Evolutionary conservation across 805 yeast species (phyloP).

Genomic region (Candida tallmaniae): DNA sequence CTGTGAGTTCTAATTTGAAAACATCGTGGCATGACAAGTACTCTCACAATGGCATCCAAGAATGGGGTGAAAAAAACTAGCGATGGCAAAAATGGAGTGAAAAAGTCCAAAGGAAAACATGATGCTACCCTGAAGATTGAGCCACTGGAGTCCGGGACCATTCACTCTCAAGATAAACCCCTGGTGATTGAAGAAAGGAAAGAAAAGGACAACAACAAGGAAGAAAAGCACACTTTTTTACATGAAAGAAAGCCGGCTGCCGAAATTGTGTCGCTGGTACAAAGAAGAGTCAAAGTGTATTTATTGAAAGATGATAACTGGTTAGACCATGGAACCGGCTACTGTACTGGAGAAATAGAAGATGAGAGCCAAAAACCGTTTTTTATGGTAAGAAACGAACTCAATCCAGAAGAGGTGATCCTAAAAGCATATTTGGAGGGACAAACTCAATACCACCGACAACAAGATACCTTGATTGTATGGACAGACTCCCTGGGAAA

Average conservation of each 20-base stretch:
- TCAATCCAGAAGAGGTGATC: conserved; percentile 52
- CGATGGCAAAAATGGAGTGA: background rate
- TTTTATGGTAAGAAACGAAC: conserved; percentile 70
- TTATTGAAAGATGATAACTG: conserved; percentile 76
- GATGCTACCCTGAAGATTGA: no score
- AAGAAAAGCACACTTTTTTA: no score
- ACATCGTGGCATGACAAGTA: conserved; percentile 1
- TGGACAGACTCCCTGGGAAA: conserved; percentile 79
- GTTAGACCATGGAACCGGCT: conserved; percentile 92
- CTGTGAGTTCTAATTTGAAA: no score
- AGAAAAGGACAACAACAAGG: no score
- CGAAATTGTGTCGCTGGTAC: background rate
- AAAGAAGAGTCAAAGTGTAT: conserved; percentile 85
- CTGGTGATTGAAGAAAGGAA: background rate
- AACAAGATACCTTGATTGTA: conserved; percentile 88
- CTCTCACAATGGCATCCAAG: conserved; percentile 5
- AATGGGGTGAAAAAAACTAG: background rate
- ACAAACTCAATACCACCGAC: conserved; percentile 79
- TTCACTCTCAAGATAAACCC: background rate
- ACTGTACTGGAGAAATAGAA: conserved; percentile 68
- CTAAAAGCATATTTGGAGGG: conserved; percentile 69
- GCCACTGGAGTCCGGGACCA: no score
- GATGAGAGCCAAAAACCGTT: conserved; percentile 40
- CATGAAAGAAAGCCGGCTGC: no score
- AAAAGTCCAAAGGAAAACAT: no score